Evolutionary conservation across 2,329 filamentous ascomycete species (phyloP).

Genomic region (Didymella pinodella): DNA sequence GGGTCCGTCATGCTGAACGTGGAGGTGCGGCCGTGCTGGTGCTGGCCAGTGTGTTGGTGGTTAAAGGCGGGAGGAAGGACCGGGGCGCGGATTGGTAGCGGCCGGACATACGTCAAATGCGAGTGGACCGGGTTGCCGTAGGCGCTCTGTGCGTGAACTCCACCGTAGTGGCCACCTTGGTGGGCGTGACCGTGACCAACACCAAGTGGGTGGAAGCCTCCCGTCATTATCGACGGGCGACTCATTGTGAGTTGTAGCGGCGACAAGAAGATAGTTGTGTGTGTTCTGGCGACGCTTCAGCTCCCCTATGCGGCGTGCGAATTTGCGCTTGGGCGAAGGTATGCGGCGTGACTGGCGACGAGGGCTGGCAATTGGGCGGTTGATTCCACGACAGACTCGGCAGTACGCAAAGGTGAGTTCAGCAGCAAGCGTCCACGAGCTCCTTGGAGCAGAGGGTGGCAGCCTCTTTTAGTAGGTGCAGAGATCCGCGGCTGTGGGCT

Average conservation of each 20-base stretch:
- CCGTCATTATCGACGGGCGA: slow-evolving; percentile 41
- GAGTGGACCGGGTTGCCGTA: slow-evolving; percentile 36
- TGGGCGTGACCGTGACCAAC: slow-evolving; percentile 18
- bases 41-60: slow-evolving; percentile 45
- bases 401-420: slow-evolving; percentile 24
- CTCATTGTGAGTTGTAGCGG: slow-evolving; percentile 35
- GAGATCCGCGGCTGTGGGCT: slow-evolving; percentile 44
- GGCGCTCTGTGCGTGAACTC: slow-evolving; percentile 36
- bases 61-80: slow-evolving; percentile 48
- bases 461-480: slow-evolving; percentile 50
- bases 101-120: slow-evolving; percentile 49
- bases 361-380: slow-evolving; percentile 39
- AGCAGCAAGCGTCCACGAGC: slow-evolving; percentile 45
- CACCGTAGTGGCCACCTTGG: slow-evolving; percentile 33
- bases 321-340: slow-evolving; percentile 24
- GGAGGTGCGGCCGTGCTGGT: slow-evolving; percentile 38
- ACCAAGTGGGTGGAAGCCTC: slow-evolving; percentile 33
- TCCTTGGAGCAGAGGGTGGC: slow-evolving; percentile 42
- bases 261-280: slow-evolving; percentile 11
- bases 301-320: slow-evolving; percentile 23
- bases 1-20: slow-evolving; percentile 50
- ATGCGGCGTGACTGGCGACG: slow-evolving; percentile 36
- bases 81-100: slow-evolving; percentile 53
- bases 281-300: slow-evolving; percentile 20
- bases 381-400: slow-evolving; percentile 48